phyloP scores from a whole-genome alignment of 495 filamentous ascomycete species.

The Trichoderma parareesei region DNA sequence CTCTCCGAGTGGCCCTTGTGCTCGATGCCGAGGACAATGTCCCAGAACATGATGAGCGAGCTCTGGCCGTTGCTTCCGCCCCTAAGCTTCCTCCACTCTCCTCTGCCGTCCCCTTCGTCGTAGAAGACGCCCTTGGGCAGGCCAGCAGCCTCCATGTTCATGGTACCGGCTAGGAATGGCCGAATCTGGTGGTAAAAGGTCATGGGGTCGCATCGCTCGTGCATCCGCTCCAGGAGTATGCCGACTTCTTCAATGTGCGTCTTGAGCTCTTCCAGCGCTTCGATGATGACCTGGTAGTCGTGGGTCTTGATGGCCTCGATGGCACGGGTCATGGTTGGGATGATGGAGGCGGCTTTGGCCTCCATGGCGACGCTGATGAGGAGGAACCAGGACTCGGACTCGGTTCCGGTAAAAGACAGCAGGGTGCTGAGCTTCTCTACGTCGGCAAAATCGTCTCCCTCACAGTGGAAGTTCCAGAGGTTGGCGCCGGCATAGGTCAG shows the following conservation, averaged over 20 bases:
- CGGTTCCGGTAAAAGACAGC: conserved; percentile 81
- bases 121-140: conserved; percentile 82
- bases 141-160: conserved; percentile 93
- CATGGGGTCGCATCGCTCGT: conserved; percentile 86
- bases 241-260: conserved; percentile 65
- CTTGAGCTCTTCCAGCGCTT: conserved; percentile 56
- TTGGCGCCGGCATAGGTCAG: conserved; percentile 84
- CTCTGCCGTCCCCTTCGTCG: conserved; percentile 60
- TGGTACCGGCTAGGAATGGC: conserved; percentile 88
- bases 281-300: conserved; percentile 52
- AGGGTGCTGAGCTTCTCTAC: conserved; percentile 68
- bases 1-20: conserved; percentile 35
- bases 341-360: conserved; percentile 70
- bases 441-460: conserved; percentile 53
- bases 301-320: conserved; percentile 55
- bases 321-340: conserved; percentile 72
- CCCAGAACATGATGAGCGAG: conserved; percentile 91
- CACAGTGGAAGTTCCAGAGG: conserved; percentile 85
- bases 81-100: conserved; percentile 66
- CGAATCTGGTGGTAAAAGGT: conserved; percentile 92
- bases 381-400: conserved; percentile 97
- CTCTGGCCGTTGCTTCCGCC: conserved; percentile 95
- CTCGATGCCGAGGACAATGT: conserved; percentile 82
- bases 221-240: conserved; percentile 65
- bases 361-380: conserved; percentile 91